Evolutionary conservation across 805 yeast species (phyloP), one percentile per base, ranked within the genome.

Genomic region (Metschnikowia similis): DNA sequence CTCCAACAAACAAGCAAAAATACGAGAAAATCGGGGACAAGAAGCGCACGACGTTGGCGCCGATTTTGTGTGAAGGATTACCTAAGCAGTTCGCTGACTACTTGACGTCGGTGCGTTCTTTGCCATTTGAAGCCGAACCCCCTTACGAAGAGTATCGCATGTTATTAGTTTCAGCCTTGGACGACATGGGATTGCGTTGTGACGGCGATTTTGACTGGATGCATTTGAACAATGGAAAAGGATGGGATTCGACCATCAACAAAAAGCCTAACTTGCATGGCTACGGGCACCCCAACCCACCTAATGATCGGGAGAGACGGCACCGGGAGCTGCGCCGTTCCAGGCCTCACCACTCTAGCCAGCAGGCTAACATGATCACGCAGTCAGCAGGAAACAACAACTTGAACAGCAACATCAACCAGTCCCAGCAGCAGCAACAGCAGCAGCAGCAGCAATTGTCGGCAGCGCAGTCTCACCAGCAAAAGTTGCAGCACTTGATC

Each of bases 11-110:
- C 74, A 88, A 96, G 73, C 97, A 92, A 69, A 92, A 94, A 71
- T 92, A 92, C 70, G 97, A 92, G 72, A 81, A 97, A 54, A 94
- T 92, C 61, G 84, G 92, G 84, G 97, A 92, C 67, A 89, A 88
- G 76, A 92, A 92, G 70, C 83, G 91, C 82, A 83, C 95, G 45
- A 89, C 96, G 6, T 85, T 96, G 27, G 81, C 91, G 37, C 94
- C 88, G 63, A 80, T 83, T 11, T 79, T 92, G 60, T 91, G 97
- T 55, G 83, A 89, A 45, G 83, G 82, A 26, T 76, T 86, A 45
- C 94, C 95, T 14, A 70, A 73, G 52, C 89, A 85, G 63, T 85
- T 87, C 69, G 88, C 85, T 17, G 85, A 85, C 50, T 87, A 86
- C 67, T 72, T 87, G 67, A 80, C 77, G 48, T 77, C 82, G 57